Evolutionary conservation across 345 rosid genomes (phyloP).

Genomic region (Lepidium didymum): DNA sequence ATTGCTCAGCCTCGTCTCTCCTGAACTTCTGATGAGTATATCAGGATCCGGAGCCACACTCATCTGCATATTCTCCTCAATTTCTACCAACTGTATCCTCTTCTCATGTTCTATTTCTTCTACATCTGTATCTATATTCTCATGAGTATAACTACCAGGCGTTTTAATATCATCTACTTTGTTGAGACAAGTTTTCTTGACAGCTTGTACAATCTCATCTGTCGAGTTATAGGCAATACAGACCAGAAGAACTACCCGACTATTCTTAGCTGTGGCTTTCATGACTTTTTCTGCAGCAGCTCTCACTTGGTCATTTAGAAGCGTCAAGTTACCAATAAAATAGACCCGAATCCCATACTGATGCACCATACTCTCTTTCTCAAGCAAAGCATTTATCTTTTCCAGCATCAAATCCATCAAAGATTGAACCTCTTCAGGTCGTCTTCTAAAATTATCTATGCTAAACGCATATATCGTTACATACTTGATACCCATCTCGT

Average conservation of each 20-base stretch:
- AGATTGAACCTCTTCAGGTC: constrained; percentile 61
- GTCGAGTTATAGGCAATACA: constrained; percentile 60
- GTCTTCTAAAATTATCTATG: constrained; percentile 72
- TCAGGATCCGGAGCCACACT: constrained; percentile 71
- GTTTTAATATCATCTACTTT: constrained; percentile 15
- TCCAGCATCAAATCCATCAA: constrained; percentile 76
- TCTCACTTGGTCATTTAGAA: constrained; percentile 39
- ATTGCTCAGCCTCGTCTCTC: constrained; percentile 74
- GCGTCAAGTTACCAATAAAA: constrained; percentile 41
- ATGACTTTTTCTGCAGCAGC: constrained; percentile 59
- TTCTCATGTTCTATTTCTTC: not conserved
- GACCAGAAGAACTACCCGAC: constrained; percentile 28
- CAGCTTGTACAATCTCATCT: constrained; percentile 79
- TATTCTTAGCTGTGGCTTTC: constrained; percentile 47
- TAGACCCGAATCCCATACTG: constrained; percentile 50
- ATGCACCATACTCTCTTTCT: constrained; percentile 52
- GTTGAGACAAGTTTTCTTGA: constrained; percentile 47
- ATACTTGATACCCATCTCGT: constrained; percentile 60
- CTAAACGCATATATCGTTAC: constrained; percentile 69
- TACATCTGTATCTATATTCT: not conserved
- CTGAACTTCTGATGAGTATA: constrained; percentile 59
- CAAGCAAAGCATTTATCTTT: constrained; percentile 54
- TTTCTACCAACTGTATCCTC: constrained; percentile 37
- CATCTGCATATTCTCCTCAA: constrained; percentile 68
- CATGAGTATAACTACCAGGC: not conserved